Base-by-base conservation (phyloP, 768 basidiomycete genomes). In the Lentinula edodes region DNA sequence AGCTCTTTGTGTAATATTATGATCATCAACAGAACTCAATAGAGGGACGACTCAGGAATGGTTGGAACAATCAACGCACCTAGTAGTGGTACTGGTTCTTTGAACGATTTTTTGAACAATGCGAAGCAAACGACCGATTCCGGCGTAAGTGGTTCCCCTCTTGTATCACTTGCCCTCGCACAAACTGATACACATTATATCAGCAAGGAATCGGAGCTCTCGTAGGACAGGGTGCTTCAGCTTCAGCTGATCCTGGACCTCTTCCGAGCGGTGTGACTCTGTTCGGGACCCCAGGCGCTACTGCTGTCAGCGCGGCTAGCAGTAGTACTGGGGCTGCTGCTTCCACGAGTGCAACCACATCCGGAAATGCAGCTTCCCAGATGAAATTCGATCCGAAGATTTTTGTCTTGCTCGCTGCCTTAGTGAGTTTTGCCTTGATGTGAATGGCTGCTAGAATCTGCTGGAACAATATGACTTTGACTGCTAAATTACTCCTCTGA, bases 61-160 rank as follows among this genome's bases (percentile, higher is more conserved):
- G 77, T 80, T 48, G 78, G 83, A 45, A 78, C 79, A 12, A 82
- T 86, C 69, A 85, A 85, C 67, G 74, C 82, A 0, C 80, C 81
- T 2, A 55, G 72, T 5, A 67, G 70, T n/a, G 81, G 80, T 2
- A 69, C 67, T 48, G 73, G 75, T 69, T 80, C 78, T 16, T 77
- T 81, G 61, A 64, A 61, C 0, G 66, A 68, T 13, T 84, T 75
- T 73, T 64, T 68, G 60, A 58, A 52, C 5, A 68, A 67, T 10
- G 82, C 82, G 4, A 64, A 63, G 52, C 60, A 58, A 63, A 62
- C 61, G 3, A 72, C 69, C 7, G 58, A 20, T 6, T 67, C 74
- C 38, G 75, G 72, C 41, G 79, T 79, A 70, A 10, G 75, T 75
- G 28, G 16, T 60, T 36, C 8, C 15, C 20, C 16, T 23, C 28